phyloP scores from a whole-genome alignment of 108 stramenopile species.

The Conticribra weissflogii region DNA sequence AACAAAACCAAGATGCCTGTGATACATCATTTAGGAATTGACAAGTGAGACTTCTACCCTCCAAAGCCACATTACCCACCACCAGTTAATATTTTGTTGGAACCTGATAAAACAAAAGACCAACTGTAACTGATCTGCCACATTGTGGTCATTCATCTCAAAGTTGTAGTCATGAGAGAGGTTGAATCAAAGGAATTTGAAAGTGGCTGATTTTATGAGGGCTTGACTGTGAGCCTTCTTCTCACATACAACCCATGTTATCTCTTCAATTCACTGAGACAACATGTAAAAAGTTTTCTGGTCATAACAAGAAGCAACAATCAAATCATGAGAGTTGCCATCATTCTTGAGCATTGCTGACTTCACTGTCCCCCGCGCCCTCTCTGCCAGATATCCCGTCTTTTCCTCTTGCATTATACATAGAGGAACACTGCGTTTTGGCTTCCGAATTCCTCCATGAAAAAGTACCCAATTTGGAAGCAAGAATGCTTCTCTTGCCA shows the following conservation, averaged over 20 bases:
- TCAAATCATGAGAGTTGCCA: not conserved
- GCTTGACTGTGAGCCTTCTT: not conserved
- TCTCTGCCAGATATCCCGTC: conserved; percentile 5
- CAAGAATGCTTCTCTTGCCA: conserved; percentile 2
- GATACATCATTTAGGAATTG: conserved; percentile 8
- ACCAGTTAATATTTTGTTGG: conserved; percentile 10
- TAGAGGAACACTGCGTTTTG: not conserved
- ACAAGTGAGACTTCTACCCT: conserved; percentile 3
- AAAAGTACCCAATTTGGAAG: conserved; percentile 1
- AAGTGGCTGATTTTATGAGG: not conserved
- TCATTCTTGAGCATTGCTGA: not conserved
- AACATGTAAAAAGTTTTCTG: not conserved
- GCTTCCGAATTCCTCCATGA: conserved; percentile 16
- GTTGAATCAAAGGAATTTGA: not conserved
- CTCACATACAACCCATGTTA: not conserved
- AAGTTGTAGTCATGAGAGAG: conserved; percentile 11
- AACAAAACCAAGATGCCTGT: no score
- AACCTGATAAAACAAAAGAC: conserved; percentile 6
- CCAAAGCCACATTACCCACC: conserved; percentile 11
- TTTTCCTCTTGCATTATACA: conserved; percentile 10
- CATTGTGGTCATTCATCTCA: conserved; percentile 15
- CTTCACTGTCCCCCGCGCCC: conserved; percentile 1
- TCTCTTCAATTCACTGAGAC: not conserved
- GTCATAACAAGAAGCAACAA: not conserved
- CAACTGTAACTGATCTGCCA: conserved; percentile 7